These are phyloP conservation scores for Colletotrichum higginsianum DNA, from an alignment of 2,329 filamentous ascomycete species.

Conservation along the genomic window DNA sequence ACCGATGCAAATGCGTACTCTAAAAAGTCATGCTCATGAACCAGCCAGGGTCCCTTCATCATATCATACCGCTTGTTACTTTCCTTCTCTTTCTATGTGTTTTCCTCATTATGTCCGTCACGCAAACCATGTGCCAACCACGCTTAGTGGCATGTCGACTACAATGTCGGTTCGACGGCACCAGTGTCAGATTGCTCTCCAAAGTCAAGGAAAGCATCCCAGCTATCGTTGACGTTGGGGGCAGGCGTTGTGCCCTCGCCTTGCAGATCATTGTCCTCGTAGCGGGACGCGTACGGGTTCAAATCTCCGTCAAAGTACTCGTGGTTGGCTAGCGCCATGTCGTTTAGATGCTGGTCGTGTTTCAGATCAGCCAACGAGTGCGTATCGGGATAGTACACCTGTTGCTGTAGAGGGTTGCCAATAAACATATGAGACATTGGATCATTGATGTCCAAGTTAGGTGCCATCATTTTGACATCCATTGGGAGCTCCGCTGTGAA, in stretches of 20 bases:
- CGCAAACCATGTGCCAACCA: neutral
- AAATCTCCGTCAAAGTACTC: slow-evolving; percentile 33
- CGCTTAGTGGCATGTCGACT: slow-evolving; percentile 6
- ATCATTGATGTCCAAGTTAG: slow-evolving; percentile 51
- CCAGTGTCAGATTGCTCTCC: slow-evolving; percentile 43
- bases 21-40: slow-evolving; percentile 43
- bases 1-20: slow-evolving; percentile 41
- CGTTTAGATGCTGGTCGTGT: slow-evolving; percentile 13
- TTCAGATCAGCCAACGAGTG: slow-evolving; percentile 29
- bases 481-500: slow-evolving; percentile 61
- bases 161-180: slow-evolving; percentile 27
- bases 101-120: slow-evolving; percentile 48
- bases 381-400: slow-evolving; percentile 22
- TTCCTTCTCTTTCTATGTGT: slow-evolving; percentile 35
- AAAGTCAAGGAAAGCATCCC: slow-evolving; percentile 33
- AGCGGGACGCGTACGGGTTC: slow-evolving; percentile 32
- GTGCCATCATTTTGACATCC: slow-evolving; percentile 59
- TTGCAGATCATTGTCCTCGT: neutral
- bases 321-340: slow-evolving; percentile 15
- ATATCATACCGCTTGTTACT: slow-evolving; percentile 16
- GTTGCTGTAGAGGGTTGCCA: slow-evolving; percentile 34
- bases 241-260: slow-evolving; percentile 24
- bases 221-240: slow-evolving; percentile 14
- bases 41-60: slow-evolving; percentile 29
- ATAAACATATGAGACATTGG: slow-evolving; percentile 42